These are phyloP conservation scores for Backusella circina DNA, from an alignment of 192 early-diverging fungal species.

Conservation along the genomic window DNA sequence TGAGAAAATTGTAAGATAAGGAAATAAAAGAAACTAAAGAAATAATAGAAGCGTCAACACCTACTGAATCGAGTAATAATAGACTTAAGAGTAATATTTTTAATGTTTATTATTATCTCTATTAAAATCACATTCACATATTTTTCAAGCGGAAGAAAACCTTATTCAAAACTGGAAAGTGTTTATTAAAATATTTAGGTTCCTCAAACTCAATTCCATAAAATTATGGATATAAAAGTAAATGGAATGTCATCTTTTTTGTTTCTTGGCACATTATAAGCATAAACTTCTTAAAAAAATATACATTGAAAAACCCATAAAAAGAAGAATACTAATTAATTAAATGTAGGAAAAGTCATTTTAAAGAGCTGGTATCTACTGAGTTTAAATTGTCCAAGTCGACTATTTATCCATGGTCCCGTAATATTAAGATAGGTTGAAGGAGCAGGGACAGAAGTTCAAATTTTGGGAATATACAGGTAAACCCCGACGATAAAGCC, in stretches of 20 bases:
- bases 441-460: slow-evolving; percentile 5
- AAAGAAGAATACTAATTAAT: slow-evolving; percentile 5
- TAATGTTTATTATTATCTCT: neutral
- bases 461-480: neutral
- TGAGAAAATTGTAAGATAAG: slow-evolving; percentile 19
- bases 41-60: neutral
- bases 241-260: neutral
- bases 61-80: neutral
- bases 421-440: slow-evolving; percentile 1
- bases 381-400: neutral
- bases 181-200: slow-evolving; percentile 19
- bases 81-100: neutral
- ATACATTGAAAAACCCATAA: slow-evolving; percentile 13
- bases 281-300: slow-evolving; percentile 16
- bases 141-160: slow-evolving; percentile 8
- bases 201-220: slow-evolving; percentile 24
- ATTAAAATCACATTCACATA: neutral
- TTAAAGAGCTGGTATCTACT: neutral
- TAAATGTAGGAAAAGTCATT: neutral
- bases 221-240: slow-evolving; percentile 19
- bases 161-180: slow-evolving; percentile 7
- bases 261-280: slow-evolving; percentile 16
- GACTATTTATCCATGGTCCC: neutral
- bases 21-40: slow-evolving; percentile 10
- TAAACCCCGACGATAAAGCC: neutral